These are phyloP conservation scores for Alternaria ethzedia DNA, from an alignment of 2,329 filamentous ascomycete genomes.

Conservation along the genomic window DNA sequence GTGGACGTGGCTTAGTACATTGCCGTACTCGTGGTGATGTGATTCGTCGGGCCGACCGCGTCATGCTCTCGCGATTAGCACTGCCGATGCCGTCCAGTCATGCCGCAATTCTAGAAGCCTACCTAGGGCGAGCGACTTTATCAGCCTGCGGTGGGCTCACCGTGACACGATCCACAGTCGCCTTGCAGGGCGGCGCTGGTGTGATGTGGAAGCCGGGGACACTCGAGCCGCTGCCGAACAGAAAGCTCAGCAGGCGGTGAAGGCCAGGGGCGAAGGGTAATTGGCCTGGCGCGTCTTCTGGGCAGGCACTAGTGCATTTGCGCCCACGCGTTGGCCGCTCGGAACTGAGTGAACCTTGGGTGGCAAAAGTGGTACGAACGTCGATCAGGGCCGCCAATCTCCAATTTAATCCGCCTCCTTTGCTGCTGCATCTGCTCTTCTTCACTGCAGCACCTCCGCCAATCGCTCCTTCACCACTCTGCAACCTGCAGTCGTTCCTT, in stretches of 20 bases:
- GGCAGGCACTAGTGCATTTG: constrained; percentile 22
- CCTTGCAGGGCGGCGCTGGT: constrained; percentile 13
- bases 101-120: constrained; percentile 1
- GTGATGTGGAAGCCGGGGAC: constrained; percentile 19
- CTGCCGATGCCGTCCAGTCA: not conserved
- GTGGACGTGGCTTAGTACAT: not conserved
- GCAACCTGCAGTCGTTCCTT: constrained; percentile 23
- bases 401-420: constrained; percentile 41
- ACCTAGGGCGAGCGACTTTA: constrained; percentile 7
- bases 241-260: constrained; percentile 26
- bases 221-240: constrained; percentile 18
- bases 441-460: constrained; percentile 25
- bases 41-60: constrained; percentile 5
- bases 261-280: constrained; percentile 13
- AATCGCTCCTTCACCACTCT: constrained; percentile 10
- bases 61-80: not conserved
- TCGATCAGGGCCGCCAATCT: constrained; percentile 33
- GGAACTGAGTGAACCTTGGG: constrained; percentile 29
- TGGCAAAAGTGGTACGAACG: constrained; percentile 37
- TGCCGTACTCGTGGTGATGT: constrained; percentile 4
- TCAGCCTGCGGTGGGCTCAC: constrained; percentile 26
- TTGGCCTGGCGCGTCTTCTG: constrained; percentile 17
- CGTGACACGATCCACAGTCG: constrained; percentile 26
- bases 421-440: constrained; percentile 21
- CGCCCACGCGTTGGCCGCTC: constrained; percentile 10